Base-by-base conservation (phyloP, 805 yeast species). In the Wickerhamiella qilinensis region DNA sequence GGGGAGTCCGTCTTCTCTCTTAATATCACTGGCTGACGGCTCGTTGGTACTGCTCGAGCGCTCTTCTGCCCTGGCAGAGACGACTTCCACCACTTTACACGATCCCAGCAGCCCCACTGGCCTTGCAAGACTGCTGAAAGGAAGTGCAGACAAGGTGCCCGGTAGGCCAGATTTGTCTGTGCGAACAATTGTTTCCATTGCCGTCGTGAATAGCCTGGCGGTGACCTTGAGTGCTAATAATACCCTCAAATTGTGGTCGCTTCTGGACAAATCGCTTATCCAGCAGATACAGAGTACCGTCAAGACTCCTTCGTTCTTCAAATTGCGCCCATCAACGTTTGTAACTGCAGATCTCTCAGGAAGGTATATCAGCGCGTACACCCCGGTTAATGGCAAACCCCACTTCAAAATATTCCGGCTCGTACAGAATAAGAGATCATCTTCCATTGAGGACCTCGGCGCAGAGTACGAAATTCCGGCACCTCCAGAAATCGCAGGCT, bases 21-120 rank as follows among this genome's bases (percentile, higher is more conserved):
- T 84, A 3, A 72, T 78, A 0, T 64, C 83, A 3, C 61, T 85
- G 36, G 65, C 67, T 33, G 93, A 86, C 57, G 95, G 96, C 20
- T 83, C 86, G 1, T 54, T 85, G 31, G 57, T 83, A 36, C 44
- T 41, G 36, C 28, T 43, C 16, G 38, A 47, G 22, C 47, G 63
- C 29, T 33, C 47, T 6, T 17, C 41, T 16, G 45, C 57, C 9
- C 53, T 64, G 21, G 46, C 43, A 3, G 61, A 56, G 19, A 54
- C 48, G 60, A 31, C 70, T 59, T 40, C 71, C 69, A 8, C 55
- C 53, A 33, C 27, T 3, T 44, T 55, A 31, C 32, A 30, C 4
- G 57, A 55, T 38, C 43, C 40, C 2, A 14, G 15, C 4, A 44
- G 45, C 3, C 43, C 41, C 3, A 41, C 46, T 4, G 34, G 47